A percentile compares a stretch with the other conserved stretches of the same genome.
phyloP scores from a whole-genome alignment of 2,329 filamentous ascomycete genomes.

The Emmonsiellopsis sp. region DNA sequence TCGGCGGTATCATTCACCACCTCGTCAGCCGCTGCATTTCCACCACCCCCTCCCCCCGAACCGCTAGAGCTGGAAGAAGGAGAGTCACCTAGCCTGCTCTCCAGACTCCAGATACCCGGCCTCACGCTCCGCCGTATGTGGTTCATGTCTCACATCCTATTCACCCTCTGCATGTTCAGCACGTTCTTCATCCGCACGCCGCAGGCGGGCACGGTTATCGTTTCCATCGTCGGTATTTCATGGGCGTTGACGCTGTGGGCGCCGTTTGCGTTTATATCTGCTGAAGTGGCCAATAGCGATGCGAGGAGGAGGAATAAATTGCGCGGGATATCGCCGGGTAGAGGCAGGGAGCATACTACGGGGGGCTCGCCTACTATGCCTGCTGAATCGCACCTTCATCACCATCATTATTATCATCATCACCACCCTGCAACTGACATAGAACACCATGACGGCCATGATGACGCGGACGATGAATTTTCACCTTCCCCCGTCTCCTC shows the following conservation, averaged over 20 bases:
- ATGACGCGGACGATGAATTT: conserved; percentile 20
- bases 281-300: conserved; percentile 79
- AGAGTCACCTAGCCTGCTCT: conserved; percentile 36
- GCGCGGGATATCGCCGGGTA: conserved; percentile 20
- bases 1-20: conserved; percentile 24
- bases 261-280: conserved; percentile 88
- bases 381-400: neutral
- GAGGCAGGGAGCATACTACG: conserved; percentile 2
- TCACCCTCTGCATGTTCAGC: conserved; percentile 69
- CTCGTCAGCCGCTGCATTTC: conserved; percentile 22
- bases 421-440: no score
- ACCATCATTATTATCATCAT: neutral
- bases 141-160: conserved; percentile 77
- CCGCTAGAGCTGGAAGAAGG: conserved; percentile 6
- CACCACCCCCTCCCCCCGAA: neutral
- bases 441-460: conserved; percentile 3
- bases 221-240: conserved; percentile 75
- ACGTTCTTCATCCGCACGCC: conserved; percentile 71
- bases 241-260: conserved; percentile 94
- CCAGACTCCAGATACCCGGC: conserved; percentile 64
- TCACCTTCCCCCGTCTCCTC: conserved; percentile 6
- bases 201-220: conserved; percentile 62
- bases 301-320: conserved; percentile 41
- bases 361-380: conserved; percentile 23
- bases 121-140: conserved; percentile 83